A percentile compares a stretch with the other conserved stretches of the same genome.
Conservation (phyloP, 1,284 basidiomycete species). For the Inonotus obliquus region DNA sequence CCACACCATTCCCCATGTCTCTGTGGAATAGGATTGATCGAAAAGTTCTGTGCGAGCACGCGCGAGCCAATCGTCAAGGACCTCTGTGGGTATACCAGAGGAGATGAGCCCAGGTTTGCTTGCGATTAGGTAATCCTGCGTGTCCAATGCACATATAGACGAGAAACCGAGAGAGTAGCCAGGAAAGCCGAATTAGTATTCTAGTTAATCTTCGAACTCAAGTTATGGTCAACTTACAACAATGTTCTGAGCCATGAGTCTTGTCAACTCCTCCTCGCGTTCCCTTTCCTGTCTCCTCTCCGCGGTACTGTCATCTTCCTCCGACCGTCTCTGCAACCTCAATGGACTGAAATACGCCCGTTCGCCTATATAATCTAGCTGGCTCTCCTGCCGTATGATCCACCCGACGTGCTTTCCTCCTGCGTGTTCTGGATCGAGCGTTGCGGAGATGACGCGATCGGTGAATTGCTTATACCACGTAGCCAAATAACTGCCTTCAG, state of each 20-base stretch:
- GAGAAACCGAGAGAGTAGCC: not conserved
- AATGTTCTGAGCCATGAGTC: constrained; percentile 7
- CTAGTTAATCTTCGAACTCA: not conserved
- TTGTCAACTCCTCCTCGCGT: constrained; percentile 1
- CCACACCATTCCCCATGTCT: constrained; percentile 4
- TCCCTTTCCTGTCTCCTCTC: not conserved
- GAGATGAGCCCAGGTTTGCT: constrained; percentile 8
- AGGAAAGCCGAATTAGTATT: not conserved
- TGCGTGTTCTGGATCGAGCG: constrained; percentile 1
- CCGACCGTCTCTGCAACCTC: not conserved
- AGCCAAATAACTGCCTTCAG: not conserved
- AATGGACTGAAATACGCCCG: constrained; percentile 13
- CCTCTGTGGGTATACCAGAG: constrained; percentile 1
- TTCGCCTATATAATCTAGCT: not conserved
- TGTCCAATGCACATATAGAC: not conserved
- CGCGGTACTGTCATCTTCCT: not conserved
- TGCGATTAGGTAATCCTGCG: constrained; percentile 9
- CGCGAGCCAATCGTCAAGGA: constrained; percentile 10
- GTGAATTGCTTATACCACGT: constrained; percentile 7
- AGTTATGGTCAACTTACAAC: not conserved
- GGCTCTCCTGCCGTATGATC: not conserved
- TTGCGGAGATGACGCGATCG: not conserved
- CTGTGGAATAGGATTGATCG: not conserved
- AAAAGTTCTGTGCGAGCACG: constrained; percentile 4
- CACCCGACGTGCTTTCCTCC: constrained; percentile 1